Evolutionary conservation across 2,329 filamentous ascomycete genomes (phyloP).

Genomic region (Zalaria obscura): DNA sequence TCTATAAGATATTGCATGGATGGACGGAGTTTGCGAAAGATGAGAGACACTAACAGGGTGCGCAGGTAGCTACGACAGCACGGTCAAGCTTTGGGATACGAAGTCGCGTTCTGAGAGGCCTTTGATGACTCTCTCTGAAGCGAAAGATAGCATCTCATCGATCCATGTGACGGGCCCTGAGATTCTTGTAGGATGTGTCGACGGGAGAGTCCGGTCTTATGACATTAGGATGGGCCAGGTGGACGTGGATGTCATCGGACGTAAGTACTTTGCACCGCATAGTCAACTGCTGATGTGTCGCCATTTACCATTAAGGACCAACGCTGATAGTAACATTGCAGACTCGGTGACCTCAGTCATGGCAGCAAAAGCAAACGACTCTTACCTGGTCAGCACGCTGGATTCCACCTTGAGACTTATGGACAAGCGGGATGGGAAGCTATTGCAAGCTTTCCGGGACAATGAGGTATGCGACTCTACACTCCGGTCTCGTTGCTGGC

Average conservation of each 20-base stretch:
- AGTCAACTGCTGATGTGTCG: constrained; percentile 5
- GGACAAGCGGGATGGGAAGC: constrained; percentile 60
- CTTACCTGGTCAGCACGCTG: constrained; percentile 58
- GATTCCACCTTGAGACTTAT: constrained; percentile 69
- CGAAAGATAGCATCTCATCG: constrained; percentile 50
- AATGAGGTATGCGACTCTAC: constrained; percentile 25
- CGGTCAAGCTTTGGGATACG: constrained; percentile 62
- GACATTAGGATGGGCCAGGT: constrained; percentile 65
- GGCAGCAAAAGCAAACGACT: constrained; percentile 57
- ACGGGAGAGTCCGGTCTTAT: constrained; percentile 69
- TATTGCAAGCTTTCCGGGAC: constrained; percentile 57
- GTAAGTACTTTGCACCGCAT: constrained; percentile 14
- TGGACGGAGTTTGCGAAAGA: too few relatives aligned
- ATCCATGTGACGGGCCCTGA: constrained; percentile 28
- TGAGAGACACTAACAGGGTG: too few relatives aligned
- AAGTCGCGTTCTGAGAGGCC: constrained; percentile 43
- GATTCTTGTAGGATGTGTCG: constrained; percentile 66
- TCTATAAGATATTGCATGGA: too few relatives aligned
- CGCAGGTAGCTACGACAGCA: constrained; percentile 51
- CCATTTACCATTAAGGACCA: too few relatives aligned
- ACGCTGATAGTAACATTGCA: constrained; percentile 7
- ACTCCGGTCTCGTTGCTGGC: background rate
- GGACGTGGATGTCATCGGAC: constrained; percentile 55
- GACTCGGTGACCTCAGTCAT: constrained; percentile 60
- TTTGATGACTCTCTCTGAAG: constrained; percentile 59